Base-by-base conservation (phyloP, 1,139 yeast genomes). In the Scheffersomyces illinoinensis region DNA sequence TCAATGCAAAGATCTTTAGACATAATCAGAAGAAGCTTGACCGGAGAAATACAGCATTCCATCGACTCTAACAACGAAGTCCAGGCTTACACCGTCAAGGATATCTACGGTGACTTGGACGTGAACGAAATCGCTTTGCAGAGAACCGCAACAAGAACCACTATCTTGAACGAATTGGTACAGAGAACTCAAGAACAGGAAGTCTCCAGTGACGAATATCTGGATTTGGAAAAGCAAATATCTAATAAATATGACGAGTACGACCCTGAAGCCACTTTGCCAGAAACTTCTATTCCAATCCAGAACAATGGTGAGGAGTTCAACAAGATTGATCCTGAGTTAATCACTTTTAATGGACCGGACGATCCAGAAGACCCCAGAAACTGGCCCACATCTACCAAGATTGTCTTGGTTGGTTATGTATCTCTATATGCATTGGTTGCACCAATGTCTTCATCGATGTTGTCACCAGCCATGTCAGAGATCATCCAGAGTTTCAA, bases 361-460 rank as follows among this genome's bases (percentile, higher is more conserved):
- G 67, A 75, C 52, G 82, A 78, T 61, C 77, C 77, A 0, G 75
- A 75, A 53, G 76, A 78, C 63, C 84, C 84, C 3, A 64, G 79
- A 54, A 79, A 80, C 64, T 80, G 83, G 83, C 56, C 71, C 1
- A 10, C 64, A 1, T 53, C 63, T 8, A 71, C 67, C 19, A 80
- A 80, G 61, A 63, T 70, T 8, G 66, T 61, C 50, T 63, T 78
- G 53, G 64, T 77, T 19, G 76, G 68, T 4, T 69, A 78, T 62
- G 83, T 79, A 0, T 78, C 83, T 0, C 59, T 78, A 20, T 80
- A 79, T 62, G 78, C 83, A 1, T 70, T 80, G 56, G 79, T 79
- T 19, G 78, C 83, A 8, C 84, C 84, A 5, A 78, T 80, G 79
- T 76, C 82, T 2, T 79, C 83, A 18, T 77, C 82, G 8, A 80